phyloP scores from a whole-genome alignment of 2,329 filamentous ascomycete species.

The Neofusicoccum cordaticola region DNA sequence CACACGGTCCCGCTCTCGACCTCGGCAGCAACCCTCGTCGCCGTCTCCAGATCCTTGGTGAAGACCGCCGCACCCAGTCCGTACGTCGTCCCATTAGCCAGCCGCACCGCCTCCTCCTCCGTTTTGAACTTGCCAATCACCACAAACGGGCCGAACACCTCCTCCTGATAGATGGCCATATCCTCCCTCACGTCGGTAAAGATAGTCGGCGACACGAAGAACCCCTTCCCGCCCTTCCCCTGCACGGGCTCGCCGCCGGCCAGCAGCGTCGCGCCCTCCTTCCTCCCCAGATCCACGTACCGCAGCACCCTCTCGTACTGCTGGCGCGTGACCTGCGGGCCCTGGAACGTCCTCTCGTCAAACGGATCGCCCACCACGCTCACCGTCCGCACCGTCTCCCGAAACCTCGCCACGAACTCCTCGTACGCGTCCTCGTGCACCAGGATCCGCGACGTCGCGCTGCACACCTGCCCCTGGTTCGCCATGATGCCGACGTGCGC shows the following conservation, averaged over 20 bases:
- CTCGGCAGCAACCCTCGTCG: constrained; percentile 43
- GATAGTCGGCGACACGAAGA: constrained; percentile 59
- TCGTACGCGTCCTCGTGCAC: constrained; percentile 60
- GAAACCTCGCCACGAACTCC: constrained; percentile 49
- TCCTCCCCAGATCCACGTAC: constrained; percentile 55
- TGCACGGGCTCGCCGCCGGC: constrained; percentile 46
- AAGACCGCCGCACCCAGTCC: constrained; percentile 56
- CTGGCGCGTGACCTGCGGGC: constrained; percentile 62
- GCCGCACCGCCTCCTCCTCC: constrained; percentile 50
- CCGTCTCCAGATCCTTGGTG: constrained; percentile 45
- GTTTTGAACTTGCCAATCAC: constrained; percentile 60
- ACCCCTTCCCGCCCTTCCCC: constrained; percentile 40
- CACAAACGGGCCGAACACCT: constrained; percentile 63
- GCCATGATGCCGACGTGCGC: constrained; percentile 45
- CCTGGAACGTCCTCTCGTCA: constrained; percentile 44
- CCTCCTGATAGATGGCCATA: constrained; percentile 55
- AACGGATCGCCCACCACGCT: constrained; percentile 37
- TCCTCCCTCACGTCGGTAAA: constrained; percentile 57
- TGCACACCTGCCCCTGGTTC: constrained; percentile 54
- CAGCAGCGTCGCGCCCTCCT: constrained; percentile 53
- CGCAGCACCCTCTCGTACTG: constrained; percentile 60
- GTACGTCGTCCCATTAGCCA: constrained; percentile 47
- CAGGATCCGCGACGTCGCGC: constrained; percentile 52
- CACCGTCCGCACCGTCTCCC: constrained; percentile 34
- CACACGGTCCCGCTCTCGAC: constrained; percentile 52